Conservation (phyloP, 2,329 filamentous ascomycete species). For the Ustulina deusta region DNA sequence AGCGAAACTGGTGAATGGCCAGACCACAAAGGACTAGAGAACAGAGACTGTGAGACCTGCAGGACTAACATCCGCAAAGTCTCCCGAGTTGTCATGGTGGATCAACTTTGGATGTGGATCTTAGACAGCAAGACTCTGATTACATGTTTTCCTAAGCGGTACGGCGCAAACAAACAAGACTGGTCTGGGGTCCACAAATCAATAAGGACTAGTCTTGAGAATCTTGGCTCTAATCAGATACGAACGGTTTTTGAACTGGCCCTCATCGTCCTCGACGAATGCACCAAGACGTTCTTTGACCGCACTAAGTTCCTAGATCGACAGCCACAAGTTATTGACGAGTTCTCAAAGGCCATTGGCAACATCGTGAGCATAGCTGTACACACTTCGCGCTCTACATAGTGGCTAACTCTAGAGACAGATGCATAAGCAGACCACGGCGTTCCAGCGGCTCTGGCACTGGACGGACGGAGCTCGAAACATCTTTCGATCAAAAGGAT, state of each 20-base stretch:
- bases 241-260: constrained; percentile 57
- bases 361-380: constrained; percentile 52
- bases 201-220: constrained; percentile 51
- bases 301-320: constrained; percentile 49
- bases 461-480: constrained; percentile 48
- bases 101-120: constrained; percentile 60
- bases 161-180: constrained; percentile 57
- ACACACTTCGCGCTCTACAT: background rate
- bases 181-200: constrained; percentile 56
- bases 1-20: background rate
- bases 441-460: constrained; percentile 55
- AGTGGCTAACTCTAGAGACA: constrained; percentile 28
- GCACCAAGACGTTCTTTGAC: constrained; percentile 57
- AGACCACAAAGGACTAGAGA: constrained; percentile 6
- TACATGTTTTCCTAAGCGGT: constrained; percentile 58
- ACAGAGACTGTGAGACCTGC: constrained; percentile 21
- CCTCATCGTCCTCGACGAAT: constrained; percentile 57
- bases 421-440: constrained; percentile 55
- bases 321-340: constrained; percentile 56
- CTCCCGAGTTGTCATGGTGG: constrained; percentile 55
- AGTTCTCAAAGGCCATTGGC: constrained; percentile 58
- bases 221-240: constrained; percentile 46
- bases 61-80: constrained; percentile 29
- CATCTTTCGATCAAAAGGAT: constrained; percentile 40
- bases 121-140: constrained; percentile 55